These are phyloP conservation scores for Carex pumila DNA, from an alignment of 176 grass and related monocot genomes.

Conservation along the genomic window DNA sequence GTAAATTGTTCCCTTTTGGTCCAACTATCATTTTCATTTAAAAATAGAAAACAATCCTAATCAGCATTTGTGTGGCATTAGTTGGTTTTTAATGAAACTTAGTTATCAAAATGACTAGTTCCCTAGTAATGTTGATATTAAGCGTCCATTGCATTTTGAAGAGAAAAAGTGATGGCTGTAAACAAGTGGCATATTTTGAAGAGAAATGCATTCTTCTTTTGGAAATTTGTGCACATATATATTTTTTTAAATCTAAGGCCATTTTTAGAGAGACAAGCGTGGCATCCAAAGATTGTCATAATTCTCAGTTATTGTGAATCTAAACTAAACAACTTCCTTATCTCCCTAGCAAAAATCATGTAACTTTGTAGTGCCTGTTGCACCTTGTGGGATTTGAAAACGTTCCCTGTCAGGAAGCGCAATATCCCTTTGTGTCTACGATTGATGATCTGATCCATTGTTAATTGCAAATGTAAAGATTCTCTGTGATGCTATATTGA, in stretches of 20 bases:
- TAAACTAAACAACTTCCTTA: not conserved
- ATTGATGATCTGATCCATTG: not conserved
- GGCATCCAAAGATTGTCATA: not conserved
- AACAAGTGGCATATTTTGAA: not conserved
- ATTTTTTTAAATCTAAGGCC: not conserved
- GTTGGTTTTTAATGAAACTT: not conserved
- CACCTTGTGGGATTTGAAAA: not conserved
- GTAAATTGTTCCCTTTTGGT: not conserved
- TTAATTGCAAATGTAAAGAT: constrained; percentile 37
- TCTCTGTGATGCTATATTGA: constrained; percentile 66
- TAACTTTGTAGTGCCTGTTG: not conserved
- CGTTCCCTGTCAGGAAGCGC: not conserved
- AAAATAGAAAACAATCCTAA: not conserved
- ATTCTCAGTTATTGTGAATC: not conserved
- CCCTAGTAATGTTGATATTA: not conserved
- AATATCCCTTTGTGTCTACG: not conserved
- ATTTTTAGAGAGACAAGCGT: not conserved
- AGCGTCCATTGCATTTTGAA: not conserved
- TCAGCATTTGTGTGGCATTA: not conserved
- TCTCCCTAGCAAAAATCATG: not conserved
- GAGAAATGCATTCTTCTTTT: not conserved
- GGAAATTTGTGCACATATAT: not conserved
- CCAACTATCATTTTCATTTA: not conserved
- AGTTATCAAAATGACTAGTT: not conserved
- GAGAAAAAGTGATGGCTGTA: not conserved